Percentiles rank a stretch among this genome's conserved stretches.
Evolutionary conservation across 352 stramenopile genomes (phyloP).

Genomic region (Phytophthora melonis): DNA sequence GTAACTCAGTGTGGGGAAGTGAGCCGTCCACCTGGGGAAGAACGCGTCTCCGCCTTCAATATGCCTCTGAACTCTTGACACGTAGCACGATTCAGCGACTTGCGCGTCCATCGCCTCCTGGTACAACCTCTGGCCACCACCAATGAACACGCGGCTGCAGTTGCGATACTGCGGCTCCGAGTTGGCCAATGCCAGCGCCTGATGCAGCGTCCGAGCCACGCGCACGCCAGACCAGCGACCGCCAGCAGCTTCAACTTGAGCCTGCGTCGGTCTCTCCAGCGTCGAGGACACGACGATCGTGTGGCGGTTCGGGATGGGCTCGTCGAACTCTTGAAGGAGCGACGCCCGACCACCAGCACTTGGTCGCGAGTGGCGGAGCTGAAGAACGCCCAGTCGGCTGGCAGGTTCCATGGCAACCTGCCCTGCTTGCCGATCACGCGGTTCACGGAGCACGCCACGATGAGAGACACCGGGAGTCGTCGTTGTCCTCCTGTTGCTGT

Average conservation of each 20-base stretch:
- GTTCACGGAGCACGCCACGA: slow-evolving; percentile 77
- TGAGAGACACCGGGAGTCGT: slow-evolving; percentile 61
- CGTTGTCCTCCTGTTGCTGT: neutral
- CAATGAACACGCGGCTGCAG: slow-evolving; percentile 64
- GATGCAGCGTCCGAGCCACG: slow-evolving; percentile 49
- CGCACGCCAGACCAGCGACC: slow-evolving; percentile 33
- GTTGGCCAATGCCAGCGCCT: slow-evolving; percentile 53
- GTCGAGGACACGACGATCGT: slow-evolving; percentile 65
- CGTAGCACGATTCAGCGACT: slow-evolving; percentile 63
- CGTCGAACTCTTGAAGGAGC: slow-evolving; percentile 66
- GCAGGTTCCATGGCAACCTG: slow-evolving; percentile 66
- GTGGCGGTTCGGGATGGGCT: slow-evolving; percentile 55
- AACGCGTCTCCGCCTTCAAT: slow-evolving; percentile 63
- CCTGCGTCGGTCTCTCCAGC: slow-evolving; percentile 7
- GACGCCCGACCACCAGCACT: slow-evolving; percentile 71
- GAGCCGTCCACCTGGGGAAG: slow-evolving; percentile 60
- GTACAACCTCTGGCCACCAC: slow-evolving; percentile 70
- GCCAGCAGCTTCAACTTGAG: slow-evolving; percentile 2
- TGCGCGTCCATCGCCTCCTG: slow-evolving; percentile 56
- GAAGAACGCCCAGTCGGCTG: slow-evolving; percentile 81
- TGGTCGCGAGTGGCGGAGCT: slow-evolving; percentile 55
- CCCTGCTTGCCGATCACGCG: slow-evolving; percentile 67
- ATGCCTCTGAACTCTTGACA: slow-evolving; percentile 65
- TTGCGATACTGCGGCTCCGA: slow-evolving; percentile 43
- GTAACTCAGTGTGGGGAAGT: slow-evolving; percentile 52